Evolutionary conservation across 148 eudicot species (phyloP), one percentile per base, ranked within the genome.

Genomic region (Rhododendron vialii): DNA sequence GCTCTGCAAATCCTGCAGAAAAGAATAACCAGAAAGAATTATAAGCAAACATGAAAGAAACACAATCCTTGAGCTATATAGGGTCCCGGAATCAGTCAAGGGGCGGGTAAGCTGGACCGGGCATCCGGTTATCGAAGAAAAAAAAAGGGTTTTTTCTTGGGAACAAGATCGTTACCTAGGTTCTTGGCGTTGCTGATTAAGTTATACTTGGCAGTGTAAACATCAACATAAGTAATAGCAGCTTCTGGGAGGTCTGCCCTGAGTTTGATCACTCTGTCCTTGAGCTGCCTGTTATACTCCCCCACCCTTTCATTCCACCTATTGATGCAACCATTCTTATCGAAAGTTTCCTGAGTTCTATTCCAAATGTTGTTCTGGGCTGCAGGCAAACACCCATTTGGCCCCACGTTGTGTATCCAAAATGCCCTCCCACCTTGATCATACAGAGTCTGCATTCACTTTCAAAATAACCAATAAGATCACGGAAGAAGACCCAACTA

Each of bases 371-470:
- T 1, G 55, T 28, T 2, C 17, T 50, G 3, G 50, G 17, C 26
- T 20, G 14, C 4, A 11, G 92, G 90, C 75, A 90, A 87, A 57
- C 92, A 90, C 3, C 92, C 92, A 26, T 84, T 84, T 7, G 90
- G 90, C 18, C 89, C 90, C 22, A 88, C 84, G 33, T 88, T 90
- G 36, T 90, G 90, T 33, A 90, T 71, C 92, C 92, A 90, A 47
- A 90, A 88, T 28, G 78, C 67, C 20, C 87, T 84, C n/a, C 84
- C 90, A 82, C 90, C 92, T 86, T 85, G 53, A 15, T 86, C 13
- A 24, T 90, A 86, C 14, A 90, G 82, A 48, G 22, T 38, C 92
- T 90, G 90, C 14, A n/a, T 69, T 18, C 1, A 57, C 15, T 9
- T 77, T 59, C 3, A 15, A 59, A 59, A 59, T 17, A 59, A 17